Conservation (phyloP, 225 moss, liverwort and hornwort species). For the Physcomitrium patens region DNA sequence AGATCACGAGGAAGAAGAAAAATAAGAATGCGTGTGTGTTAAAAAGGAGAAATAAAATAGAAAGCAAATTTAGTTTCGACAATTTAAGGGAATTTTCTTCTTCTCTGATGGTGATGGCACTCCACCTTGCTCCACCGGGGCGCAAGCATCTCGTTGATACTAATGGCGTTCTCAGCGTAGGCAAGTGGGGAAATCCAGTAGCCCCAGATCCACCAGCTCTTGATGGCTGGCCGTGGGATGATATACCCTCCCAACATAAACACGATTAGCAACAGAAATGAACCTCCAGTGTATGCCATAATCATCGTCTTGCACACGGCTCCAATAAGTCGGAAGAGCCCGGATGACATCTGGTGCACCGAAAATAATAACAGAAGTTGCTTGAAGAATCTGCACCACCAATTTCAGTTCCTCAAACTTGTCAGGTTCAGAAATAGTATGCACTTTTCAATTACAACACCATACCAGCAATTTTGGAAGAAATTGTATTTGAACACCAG, state of each 20-base stretch:
- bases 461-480: too few relatives aligned
- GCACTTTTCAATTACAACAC: too few relatives aligned
- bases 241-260: constrained; percentile 87
- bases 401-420: neutral
- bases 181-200: constrained; percentile 83
- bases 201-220: constrained; percentile 90
- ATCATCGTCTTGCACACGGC: constrained; percentile 76
- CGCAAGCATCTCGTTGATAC: constrained; percentile 83
- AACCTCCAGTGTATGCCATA: constrained; percentile 76
- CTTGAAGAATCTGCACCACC: constrained; percentile 70
- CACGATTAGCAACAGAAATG: constrained; percentile 61
- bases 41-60: too few relatives aligned
- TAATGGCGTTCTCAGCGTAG: constrained; percentile 76
- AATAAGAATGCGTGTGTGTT: too few relatives aligned
- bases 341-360: constrained; percentile 88
- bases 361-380: constrained; percentile 60
- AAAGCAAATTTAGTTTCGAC: too few relatives aligned
- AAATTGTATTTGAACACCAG: too few relatives aligned
- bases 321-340: constrained; percentile 78
- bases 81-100: too few relatives aligned
- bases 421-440: too few relatives aligned
- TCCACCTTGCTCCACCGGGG: constrained; percentile 71
- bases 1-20: too few relatives aligned
- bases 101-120: neutral
- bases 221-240: constrained; percentile 66